Evolutionary conservation across 192 early-diverging fungal genomes (phyloP), one percentile per base, ranked within the genome.

Genomic region (Podila epicladia): DNA sequence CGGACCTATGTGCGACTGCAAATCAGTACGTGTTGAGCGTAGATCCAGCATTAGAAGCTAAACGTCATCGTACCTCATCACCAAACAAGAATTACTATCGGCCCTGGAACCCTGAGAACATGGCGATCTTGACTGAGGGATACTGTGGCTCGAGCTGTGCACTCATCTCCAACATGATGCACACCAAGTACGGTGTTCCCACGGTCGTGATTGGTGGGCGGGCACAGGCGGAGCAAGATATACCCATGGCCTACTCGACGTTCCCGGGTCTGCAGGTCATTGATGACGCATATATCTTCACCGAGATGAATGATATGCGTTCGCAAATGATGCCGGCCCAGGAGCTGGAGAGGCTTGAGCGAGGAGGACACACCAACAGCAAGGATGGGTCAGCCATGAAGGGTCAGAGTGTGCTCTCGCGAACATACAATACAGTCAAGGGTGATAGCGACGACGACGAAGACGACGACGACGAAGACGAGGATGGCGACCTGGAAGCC

Each of bases 61-160:
- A 51, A 41, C 68, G 58, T 29, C 48, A 49, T 26, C 63, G 74
- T 0, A 26, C 63, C 0, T 29, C 48, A 7, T 17, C 58, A 3
- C 3, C n/a, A 55, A 55, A 9, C 8, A 55, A n/a, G 53, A 55
- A n/a, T 11, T 2, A 9, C 7, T 77, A 77, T 35, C 63, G 62
- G 9, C 74, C 74, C 9, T 77, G 74, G 67, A 58, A 77, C 38
- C 58, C 74, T 12, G 68, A 70, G 35, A 62, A 65, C 48, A 24
- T 77, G 29, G 74, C 45, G 0, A 77, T 77, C 41, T 64, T 77
- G 5, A 77, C 63, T 2, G 68, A 77, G 29, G 67, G 67, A 5
- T 77, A 77, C 33, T 77, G 74, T 66, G 74, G 74, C 1, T 77
- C 74, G 28, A 71, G 57, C 57, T 71, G 74, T 19, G 69, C 69